phyloP scores from a whole-genome alignment of 2,329 filamentous ascomycete genomes.

The Fusarium duplospermum region DNA sequence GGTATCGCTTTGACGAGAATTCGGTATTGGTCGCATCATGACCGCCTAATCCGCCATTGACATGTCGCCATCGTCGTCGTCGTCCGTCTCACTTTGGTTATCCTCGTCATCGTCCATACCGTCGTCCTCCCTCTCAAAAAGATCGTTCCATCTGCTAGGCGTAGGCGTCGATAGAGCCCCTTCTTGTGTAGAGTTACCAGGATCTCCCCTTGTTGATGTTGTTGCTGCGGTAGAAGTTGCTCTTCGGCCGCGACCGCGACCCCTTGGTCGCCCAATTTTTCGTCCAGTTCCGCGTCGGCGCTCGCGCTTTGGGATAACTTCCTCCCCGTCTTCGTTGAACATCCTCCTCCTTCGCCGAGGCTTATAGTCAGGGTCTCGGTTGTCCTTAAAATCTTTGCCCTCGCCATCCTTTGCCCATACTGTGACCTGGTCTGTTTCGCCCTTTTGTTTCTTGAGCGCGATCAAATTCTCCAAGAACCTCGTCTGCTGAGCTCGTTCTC shows the following conservation, averaged over 20 bases:
- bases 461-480: conserved; percentile 75
- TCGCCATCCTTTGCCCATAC: conserved; percentile 63
- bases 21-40: background rate
- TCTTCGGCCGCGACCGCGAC: conserved; percentile 28
- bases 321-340: conserved; percentile 42
- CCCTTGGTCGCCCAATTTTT: conserved; percentile 37
- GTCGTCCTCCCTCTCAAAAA: conserved; percentile 42
- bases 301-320: conserved; percentile 37
- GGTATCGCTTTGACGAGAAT: background rate
- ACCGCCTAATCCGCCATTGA: conserved; percentile 37
- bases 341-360: conserved; percentile 46
- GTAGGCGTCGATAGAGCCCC: conserved; percentile 49
- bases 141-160: conserved; percentile 50
- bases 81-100: conserved; percentile 38
- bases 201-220: conserved; percentile 25
- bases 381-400: conserved; percentile 56
- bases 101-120: conserved; percentile 45
- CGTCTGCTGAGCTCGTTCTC: conserved; percentile 60
- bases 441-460: conserved; percentile 70
- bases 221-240: background rate
- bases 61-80: conserved; percentile 46
- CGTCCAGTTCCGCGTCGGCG: conserved; percentile 30
- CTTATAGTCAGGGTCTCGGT: conserved; percentile 54
- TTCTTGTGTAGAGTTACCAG: conserved; percentile 17
- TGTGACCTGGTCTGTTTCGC: conserved; percentile 74